A percentile compares a stretch with the other conserved stretches of the same genome.
Evolutionary conservation across 805 yeast species (phyloP).

Genomic region (Ogataea pilisensis): DNA sequence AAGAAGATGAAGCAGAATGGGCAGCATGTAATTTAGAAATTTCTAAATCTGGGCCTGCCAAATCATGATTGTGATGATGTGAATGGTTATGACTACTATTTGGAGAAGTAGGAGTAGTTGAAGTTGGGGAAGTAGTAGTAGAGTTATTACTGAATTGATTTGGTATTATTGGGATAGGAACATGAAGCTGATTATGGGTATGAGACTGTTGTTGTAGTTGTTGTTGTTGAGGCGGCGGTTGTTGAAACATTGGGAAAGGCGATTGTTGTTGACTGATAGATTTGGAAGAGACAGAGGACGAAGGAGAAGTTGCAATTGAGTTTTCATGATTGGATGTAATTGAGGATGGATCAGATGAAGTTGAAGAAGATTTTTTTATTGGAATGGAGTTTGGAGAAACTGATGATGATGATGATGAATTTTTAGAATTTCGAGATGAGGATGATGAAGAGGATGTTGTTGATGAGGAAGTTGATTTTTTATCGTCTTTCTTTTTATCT

Average conservation of each 20-base stretch:
- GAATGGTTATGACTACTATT: background rate
- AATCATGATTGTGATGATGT: slow-evolving; percentile 8
- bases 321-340: slow-evolving; percentile 13
- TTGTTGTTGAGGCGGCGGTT: slow-evolving; percentile 10
- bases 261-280: slow-evolving; percentile 6
- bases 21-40: slow-evolving; percentile 28
- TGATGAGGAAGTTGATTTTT: too few species aligned
- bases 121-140: background rate
- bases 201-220: slow-evolving; percentile 10
- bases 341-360: slow-evolving; percentile 17
- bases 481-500: slow-evolving; percentile 37
- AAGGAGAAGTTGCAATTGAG: slow-evolving; percentile 15
- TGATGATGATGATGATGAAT: slow-evolving; percentile 6
- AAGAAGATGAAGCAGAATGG: slow-evolving; percentile 26
- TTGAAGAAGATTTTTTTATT: slow-evolving; percentile 13
- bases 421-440: slow-evolving; percentile 15
- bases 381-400: slow-evolving; percentile 12
- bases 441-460: too few species aligned
- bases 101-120: background rate
- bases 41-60: slow-evolving; percentile 22
- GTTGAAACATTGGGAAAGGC: slow-evolving; percentile 1
- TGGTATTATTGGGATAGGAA: slow-evolving; percentile 9
- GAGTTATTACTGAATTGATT: background rate
- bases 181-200: slow-evolving; percentile 6
- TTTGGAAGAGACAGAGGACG: slow-evolving; percentile 20